These are phyloP conservation scores for Sporothrix phasma DNA, from an alignment of 2,329 filamentous ascomycete species.

Conservation along the genomic window DNA sequence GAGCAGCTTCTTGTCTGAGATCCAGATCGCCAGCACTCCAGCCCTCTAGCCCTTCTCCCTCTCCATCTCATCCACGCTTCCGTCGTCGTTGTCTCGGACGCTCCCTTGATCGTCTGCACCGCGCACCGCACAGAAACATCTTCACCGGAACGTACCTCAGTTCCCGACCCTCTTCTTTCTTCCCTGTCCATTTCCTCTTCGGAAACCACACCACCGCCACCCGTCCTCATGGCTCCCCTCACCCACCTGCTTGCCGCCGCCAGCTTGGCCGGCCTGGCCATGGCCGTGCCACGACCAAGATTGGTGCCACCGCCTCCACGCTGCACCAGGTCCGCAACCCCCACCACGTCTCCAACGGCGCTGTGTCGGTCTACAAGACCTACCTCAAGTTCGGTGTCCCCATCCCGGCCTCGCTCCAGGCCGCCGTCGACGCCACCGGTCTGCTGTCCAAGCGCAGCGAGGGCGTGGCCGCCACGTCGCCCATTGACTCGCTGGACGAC, in stretches of 20 bases:
- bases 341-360: conserved; percentile 29
- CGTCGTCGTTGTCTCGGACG: not conserved
- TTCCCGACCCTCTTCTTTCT: not conserved
- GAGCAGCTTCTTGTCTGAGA: not conserved
- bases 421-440: conserved; percentile 23
- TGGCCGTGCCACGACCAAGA: conserved; percentile 24
- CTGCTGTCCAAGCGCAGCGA: conserved; percentile 17
- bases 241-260: conserved; percentile 21
- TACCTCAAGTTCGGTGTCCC: conserved; percentile 31
- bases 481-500: conserved; percentile 37
- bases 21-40: conserved; percentile 2
- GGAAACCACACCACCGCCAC: too few species aligned
- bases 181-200: not conserved
- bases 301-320: conserved; percentile 29
- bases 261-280: conserved; percentile 24
- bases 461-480: conserved; percentile 30
- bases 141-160: not conserved
- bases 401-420: conserved; percentile 28
- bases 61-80: not conserved
- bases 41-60: not conserved
- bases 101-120: conserved; percentile 1
- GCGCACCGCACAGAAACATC: not conserved
- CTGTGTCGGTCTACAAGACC: conserved; percentile 29
- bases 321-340: conserved; percentile 28
- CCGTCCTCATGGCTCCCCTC: conserved; percentile 10